phyloP scores from a whole-genome alignment of 2,329 filamentous ascomycete species.

The Leptographium flavum region DNA sequence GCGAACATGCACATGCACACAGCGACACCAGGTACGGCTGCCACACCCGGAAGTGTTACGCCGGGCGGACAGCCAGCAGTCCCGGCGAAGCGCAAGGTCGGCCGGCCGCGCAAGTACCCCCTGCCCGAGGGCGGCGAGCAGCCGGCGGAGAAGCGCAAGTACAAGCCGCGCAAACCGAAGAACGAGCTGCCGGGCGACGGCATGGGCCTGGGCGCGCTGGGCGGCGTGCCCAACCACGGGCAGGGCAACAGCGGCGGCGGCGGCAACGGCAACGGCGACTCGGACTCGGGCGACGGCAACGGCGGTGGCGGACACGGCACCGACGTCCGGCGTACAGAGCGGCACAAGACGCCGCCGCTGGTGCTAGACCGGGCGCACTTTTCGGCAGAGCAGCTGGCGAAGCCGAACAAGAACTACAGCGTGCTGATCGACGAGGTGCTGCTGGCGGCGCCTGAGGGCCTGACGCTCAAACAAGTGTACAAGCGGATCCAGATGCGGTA shows the following conservation, averaged over 20 bases:
- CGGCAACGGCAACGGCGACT: not conserved
- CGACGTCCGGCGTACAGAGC: slow-evolving; percentile 44
- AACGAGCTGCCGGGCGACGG: slow-evolving; percentile 31
- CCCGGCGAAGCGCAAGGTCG: slow-evolving; percentile 50
- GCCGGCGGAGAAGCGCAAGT: slow-evolving; percentile 49
- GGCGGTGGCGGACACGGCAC: slow-evolving; percentile 16
- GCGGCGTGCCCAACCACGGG: no score
- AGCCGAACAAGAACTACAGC: slow-evolving; percentile 48
- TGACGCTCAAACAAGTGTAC: slow-evolving; percentile 48
- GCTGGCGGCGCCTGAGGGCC: slow-evolving; percentile 35
- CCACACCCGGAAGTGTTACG: no score
- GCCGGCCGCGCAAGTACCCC: slow-evolving; percentile 49
- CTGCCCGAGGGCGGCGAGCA: slow-evolving; percentile 38
- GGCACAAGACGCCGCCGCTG: slow-evolving; percentile 47
- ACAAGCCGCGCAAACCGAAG: slow-evolving; percentile 40
- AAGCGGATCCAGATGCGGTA: slow-evolving; percentile 44
- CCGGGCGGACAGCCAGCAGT: slow-evolving; percentile 40
- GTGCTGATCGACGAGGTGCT: slow-evolving; percentile 47
- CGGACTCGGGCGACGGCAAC: slow-evolving; percentile 23
- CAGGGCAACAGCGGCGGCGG: not conserved
- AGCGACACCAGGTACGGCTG: no score
- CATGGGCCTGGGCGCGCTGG: no score
- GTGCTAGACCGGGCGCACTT: slow-evolving; percentile 40
- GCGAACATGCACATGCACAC: no score
- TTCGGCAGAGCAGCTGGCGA: slow-evolving; percentile 42